Base-by-base conservation (phyloP, 495 filamentous ascomycete genomes). In the Penicillium macrosclerotiorum region DNA sequence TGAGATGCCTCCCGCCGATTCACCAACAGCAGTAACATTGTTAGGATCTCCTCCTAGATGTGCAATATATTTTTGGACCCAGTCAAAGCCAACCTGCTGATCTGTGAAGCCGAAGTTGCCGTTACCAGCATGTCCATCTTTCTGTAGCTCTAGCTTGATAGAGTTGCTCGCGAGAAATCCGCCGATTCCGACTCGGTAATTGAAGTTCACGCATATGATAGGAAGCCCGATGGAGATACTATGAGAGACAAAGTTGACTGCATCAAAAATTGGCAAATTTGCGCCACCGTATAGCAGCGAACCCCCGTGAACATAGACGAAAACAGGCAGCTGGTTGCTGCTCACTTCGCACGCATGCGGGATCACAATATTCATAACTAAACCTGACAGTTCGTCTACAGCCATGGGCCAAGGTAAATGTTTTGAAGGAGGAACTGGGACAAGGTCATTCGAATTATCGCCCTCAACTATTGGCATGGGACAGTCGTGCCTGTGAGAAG, bases 21-120 rank as follows among this genome's bases (percentile, higher is more conserved):
- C 79, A 19, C 85, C 83, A 34, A 81, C 75, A 9, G 85, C 78
- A 4, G 82, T 79, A 19, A 88, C 77, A 30, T 80, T 78, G 5
- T 70, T 41, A 0, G 81, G 74, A 52, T 88, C 78, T 22, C 85
- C 85, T 16, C 83, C 85, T 30, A 89, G 80, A 32, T 48, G 37
- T 4, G 54, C 45, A 14, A 84, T 80, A 46, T 86, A 68, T 8
- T 36, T 45, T 34, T 67, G 58, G 1, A 64, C 48, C 63, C 61
- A 67, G 17, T 62, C 55, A 37, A 67, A 60, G 1, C 54, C 60
- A 8, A 59, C 47, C 14, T 60, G 49, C 39, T 67, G 60, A 35
- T 67, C 60, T n/a, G 58, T 64, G 41, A 67, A 53, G 5, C 60
- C 60, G 35, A 64, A 64, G 38, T 67, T 67, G 11, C 62, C 62